A percentile compares a stretch with the other conserved stretches of the same genome.
Evolutionary conservation across 257 asterid species (phyloP).

Genomic region (Ballota nigra): DNA sequence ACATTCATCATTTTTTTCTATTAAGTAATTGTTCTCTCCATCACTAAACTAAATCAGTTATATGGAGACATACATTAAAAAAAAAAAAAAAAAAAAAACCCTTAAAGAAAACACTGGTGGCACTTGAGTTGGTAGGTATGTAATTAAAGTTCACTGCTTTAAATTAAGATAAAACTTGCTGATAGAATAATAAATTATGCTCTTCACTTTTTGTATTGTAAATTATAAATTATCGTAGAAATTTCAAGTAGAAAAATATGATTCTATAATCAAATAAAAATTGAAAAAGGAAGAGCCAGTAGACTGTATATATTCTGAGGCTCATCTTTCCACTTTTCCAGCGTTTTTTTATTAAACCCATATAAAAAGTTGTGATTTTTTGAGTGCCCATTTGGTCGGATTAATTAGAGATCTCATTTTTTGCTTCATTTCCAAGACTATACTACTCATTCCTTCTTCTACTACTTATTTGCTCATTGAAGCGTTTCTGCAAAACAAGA

Average conservation of each 20-base stretch:
- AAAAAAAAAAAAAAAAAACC: neutral
- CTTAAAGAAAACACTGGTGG: neutral
- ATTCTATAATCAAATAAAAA: too few species aligned
- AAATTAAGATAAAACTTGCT: neutral
- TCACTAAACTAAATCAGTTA: too few species aligned
- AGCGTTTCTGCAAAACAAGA: slow-evolving; percentile 25
- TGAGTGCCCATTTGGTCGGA: slow-evolving; percentile 8
- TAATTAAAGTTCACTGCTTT: neutral
- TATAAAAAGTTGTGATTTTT: slow-evolving; percentile 10
- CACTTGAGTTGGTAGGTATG: neutral
- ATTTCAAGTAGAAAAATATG: too few species aligned
- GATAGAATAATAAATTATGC: too few species aligned
- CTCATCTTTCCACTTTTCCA: slow-evolving; percentile 13
- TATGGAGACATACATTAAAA: too few species aligned
- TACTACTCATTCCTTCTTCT: slow-evolving; percentile 1
- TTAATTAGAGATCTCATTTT: slow-evolving; percentile 13
- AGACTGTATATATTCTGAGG: neutral
- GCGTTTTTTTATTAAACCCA: slow-evolving; percentile 20
- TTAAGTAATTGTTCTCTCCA: too few species aligned
- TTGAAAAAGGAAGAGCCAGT: neutral
- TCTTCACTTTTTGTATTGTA: too few species aligned
- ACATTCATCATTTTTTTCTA: too few species aligned
- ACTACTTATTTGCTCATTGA: neutral
- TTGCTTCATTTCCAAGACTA: slow-evolving; percentile 33
- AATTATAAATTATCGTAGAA: too few species aligned